phyloP scores from a whole-genome alignment of 2,329 filamentous ascomycete genomes.

The Ceratocystis eucalypticola region DNA sequence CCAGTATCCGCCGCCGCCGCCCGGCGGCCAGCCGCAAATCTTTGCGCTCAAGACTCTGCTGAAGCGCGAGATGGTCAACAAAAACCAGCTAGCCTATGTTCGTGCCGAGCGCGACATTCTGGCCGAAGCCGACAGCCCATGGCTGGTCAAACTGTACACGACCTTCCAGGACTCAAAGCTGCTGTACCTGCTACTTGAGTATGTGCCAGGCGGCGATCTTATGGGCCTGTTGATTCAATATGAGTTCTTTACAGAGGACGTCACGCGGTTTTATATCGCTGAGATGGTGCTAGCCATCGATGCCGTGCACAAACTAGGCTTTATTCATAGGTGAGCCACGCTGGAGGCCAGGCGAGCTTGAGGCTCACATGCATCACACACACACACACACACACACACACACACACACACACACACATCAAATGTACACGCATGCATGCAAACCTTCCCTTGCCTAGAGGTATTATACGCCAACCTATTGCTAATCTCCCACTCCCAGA shows the following conservation, averaged over 20 bases:
- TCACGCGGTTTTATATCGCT: slow-evolving; percentile 74
- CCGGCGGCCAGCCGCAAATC: slow-evolving; percentile 53
- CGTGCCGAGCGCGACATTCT: slow-evolving; percentile 68
- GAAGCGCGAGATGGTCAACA: slow-evolving; percentile 73
- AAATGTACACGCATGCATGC: too few species aligned
- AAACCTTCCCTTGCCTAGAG: too few species aligned
- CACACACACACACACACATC: too few species aligned
- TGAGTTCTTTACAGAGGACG: slow-evolving; percentile 69
- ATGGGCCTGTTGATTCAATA: slow-evolving; percentile 83
- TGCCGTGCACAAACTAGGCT: slow-evolving; percentile 65
- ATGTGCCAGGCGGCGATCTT: slow-evolving; percentile 64
- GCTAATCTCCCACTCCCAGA: slow-evolving; percentile 28
- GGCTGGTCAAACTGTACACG: slow-evolving; percentile 67
- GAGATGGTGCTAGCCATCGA: slow-evolving; percentile 70
- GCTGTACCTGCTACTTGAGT: slow-evolving; percentile 72
- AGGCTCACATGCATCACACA: too few species aligned
- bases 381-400: too few species aligned
- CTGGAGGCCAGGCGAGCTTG: neutral
- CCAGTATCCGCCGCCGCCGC: slow-evolving; percentile 29
- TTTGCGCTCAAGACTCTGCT: slow-evolving; percentile 68
- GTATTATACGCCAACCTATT: too few species aligned
- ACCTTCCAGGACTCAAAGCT: slow-evolving; percentile 67
- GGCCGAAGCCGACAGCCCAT: slow-evolving; percentile 66
- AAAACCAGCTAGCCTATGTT: slow-evolving; percentile 65
- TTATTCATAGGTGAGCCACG: slow-evolving; percentile 58